Evolutionary conservation across 352 stramenopile species (phyloP), one percentile per base, ranked within the genome.

Genomic region (Phytophthora syringae): DNA sequence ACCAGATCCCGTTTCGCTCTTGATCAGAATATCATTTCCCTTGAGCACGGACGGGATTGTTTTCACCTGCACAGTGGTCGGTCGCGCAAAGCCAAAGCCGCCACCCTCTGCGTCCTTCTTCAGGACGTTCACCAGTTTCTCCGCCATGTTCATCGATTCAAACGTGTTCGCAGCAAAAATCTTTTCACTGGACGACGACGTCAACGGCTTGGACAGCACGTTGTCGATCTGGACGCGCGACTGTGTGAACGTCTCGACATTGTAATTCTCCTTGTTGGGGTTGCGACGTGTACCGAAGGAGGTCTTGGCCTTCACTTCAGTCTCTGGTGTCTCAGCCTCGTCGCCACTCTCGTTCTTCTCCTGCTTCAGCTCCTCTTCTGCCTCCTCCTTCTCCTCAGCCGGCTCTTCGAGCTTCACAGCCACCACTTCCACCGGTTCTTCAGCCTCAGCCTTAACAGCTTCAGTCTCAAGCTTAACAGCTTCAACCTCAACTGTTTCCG

Each of bases 1-100:
- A 47, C 97, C 97, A 4, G 86, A 98, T 21, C 97, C 97, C 1
- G 97, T 99, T 71, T 99, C 96, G 60, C 84, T 97, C 75, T 99
- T 98, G 50, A 99, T 82, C 20, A 99, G 77, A 42, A 99, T 77
- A 71, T 98, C 89, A 50, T 82, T 84, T n/a, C 79, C 79, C 13
- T 74, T 73, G 1, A 94, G 64, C 32, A 93, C 77, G 0, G 70
- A 83, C 7, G 86, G 88, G 47, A 97, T 87, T 5, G 84, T 92
- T 70, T 92, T 77, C 27, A 93, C 85, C 57, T 97, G 89, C 34
- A 97, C 87, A 15, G 74, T 90, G 42, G 89, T 96, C 0, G 86
- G 87, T 7, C 82, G 70, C 0, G 72, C 71, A 57, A 96, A 95
- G 3, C 81, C 88, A 75, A 96, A 94, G 52, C 88, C 88, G 45